Conservation (phyloP, 305 asterid genomes). For the Solanum hybrid region DNA sequence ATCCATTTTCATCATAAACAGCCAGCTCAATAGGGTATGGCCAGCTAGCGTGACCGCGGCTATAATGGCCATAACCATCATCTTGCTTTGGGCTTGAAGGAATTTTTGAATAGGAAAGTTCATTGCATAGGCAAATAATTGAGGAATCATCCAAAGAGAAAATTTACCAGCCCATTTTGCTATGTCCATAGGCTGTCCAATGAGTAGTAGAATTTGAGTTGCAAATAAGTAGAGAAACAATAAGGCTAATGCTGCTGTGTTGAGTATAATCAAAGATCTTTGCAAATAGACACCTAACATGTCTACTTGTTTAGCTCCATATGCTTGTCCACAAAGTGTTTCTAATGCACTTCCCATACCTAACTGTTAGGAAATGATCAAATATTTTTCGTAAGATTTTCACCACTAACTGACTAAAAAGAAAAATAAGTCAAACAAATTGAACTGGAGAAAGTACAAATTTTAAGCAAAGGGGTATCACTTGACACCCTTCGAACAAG, state of each 20-base stretch:
- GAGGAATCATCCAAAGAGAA: slow-evolving; percentile 50
- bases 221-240: slow-evolving; percentile 34
- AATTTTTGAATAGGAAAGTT: slow-evolving; percentile 6
- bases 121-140: slow-evolving; percentile 34
- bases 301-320: slow-evolving; percentile 35
- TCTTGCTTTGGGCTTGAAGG: slow-evolving; percentile 12
- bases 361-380: slow-evolving; percentile 28
- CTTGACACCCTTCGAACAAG: too few relatives aligned
- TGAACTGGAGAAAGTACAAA: too few relatives aligned
- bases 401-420: too few relatives aligned
- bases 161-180: slow-evolving; percentile 31
- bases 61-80: slow-evolving; percentile 10
- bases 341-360: slow-evolving; percentile 58
- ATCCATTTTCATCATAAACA: slow-evolving; percentile 4
- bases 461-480: too few relatives aligned
- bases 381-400: neutral
- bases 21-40: neutral
- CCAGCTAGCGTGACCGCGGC: neutral
- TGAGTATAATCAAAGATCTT: slow-evolving; percentile 40
- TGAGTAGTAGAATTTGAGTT: slow-evolving; percentile 13
- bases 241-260: slow-evolving; percentile 15
- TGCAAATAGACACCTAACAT: slow-evolving; percentile 47
- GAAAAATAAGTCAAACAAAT: too few relatives aligned
- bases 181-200: slow-evolving; percentile 34
- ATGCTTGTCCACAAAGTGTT: slow-evolving; percentile 50